Percentiles rank a stretch among this genome's conserved stretches.
These are phyloP conservation scores for Lavandula angustifolia DNA, from an alignment of 257 asterid species.

Conservation along the genomic window DNA sequence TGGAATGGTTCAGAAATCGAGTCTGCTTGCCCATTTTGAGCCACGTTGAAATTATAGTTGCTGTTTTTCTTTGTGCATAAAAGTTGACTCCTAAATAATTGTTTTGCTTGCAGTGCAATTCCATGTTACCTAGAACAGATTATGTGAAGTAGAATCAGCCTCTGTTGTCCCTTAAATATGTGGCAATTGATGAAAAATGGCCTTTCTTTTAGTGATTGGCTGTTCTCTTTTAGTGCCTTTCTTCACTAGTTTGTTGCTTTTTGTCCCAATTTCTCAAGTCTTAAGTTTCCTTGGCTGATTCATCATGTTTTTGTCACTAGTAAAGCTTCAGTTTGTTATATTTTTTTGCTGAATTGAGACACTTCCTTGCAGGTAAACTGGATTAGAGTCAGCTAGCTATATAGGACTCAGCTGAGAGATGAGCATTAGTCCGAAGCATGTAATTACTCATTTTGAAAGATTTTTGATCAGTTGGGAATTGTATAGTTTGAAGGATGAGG, in stretches of 20 bases:
- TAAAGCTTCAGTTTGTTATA: not conserved
- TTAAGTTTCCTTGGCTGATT: conserved; percentile 1
- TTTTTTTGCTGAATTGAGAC: conserved; percentile 7
- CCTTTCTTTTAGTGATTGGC: conserved; percentile 24
- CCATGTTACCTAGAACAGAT: conserved; percentile 29
- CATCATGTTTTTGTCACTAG: not conserved
- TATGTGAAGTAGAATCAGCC: not conserved
- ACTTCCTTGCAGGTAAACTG: conserved; percentile 32
- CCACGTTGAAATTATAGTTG: conserved; percentile 25
- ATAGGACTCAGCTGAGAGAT: conserved; percentile 25
- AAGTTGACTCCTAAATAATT: conserved; percentile 12
- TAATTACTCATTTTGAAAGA: conserved; percentile 27
- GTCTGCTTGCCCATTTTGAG: conserved; percentile 25
- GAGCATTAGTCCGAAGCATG: conserved; percentile 26
- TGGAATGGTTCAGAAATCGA: conserved; percentile 14
- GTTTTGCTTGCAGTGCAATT: not conserved
- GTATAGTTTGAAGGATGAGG: conserved; percentile 36
- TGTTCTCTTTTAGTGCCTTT: conserved; percentile 2
- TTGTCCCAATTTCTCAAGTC: not conserved
- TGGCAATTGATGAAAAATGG: conserved; percentile 8
- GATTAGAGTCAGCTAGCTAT: conserved; percentile 20
- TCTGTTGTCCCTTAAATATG: conserved; percentile 19
- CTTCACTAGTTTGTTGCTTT: conserved; percentile 11
- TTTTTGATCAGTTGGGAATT: conserved; percentile 18
- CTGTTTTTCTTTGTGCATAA: not conserved